phyloP scores from a whole-genome alignment of 2,329 filamentous ascomycete species.

The Penicillium sp. region DNA sequence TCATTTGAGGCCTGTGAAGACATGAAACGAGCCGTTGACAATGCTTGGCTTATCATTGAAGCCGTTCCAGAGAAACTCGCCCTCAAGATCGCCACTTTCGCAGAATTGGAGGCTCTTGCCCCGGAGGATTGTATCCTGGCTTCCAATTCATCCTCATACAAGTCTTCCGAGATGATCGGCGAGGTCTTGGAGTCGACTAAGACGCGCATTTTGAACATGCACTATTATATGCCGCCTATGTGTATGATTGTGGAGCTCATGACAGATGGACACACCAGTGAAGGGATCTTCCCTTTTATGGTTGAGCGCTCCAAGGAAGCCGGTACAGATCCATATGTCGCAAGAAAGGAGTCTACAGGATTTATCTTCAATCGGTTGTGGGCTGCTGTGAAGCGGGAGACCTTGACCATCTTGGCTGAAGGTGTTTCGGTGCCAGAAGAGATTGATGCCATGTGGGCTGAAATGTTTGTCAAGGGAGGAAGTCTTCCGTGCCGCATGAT shows the following conservation, averaged over 20 bases:
- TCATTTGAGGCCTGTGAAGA: conserved; percentile 36
- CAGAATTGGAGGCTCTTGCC: conserved; percentile 46
- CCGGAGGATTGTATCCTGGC: conserved; percentile 51
- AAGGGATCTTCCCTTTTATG: conserved; percentile 49
- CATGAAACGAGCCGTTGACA: conserved; percentile 42
- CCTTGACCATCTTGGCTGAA: conserved; percentile 51
- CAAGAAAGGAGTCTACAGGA: conserved; percentile 51
- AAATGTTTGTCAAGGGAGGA: conserved; percentile 38
- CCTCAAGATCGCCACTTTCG: conserved; percentile 52
- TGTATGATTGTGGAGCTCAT: conserved; percentile 53
- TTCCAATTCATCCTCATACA: conserved; percentile 55
- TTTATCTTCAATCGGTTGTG: conserved; percentile 59
- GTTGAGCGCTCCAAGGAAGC: conserved; percentile 41
- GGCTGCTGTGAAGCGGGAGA: conserved; percentile 58
- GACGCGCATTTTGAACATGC: conserved; percentile 50
- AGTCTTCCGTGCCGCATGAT: conserved; percentile 45
- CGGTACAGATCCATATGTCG: conserved; percentile 45
- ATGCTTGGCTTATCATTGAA: conserved; percentile 57
- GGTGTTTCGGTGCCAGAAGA: conserved; percentile 51
- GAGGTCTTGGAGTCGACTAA: conserved; percentile 42
- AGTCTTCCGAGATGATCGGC: conserved; percentile 50
- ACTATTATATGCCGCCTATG: conserved; percentile 54
- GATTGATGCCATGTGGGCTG: conserved; percentile 50
- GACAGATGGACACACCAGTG: conserved; percentile 50
- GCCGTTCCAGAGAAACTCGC: conserved; percentile 53